These are phyloP conservation scores for Avicennia marina DNA, from an alignment of 257 asterid genomes.

Conservation along the genomic window DNA sequence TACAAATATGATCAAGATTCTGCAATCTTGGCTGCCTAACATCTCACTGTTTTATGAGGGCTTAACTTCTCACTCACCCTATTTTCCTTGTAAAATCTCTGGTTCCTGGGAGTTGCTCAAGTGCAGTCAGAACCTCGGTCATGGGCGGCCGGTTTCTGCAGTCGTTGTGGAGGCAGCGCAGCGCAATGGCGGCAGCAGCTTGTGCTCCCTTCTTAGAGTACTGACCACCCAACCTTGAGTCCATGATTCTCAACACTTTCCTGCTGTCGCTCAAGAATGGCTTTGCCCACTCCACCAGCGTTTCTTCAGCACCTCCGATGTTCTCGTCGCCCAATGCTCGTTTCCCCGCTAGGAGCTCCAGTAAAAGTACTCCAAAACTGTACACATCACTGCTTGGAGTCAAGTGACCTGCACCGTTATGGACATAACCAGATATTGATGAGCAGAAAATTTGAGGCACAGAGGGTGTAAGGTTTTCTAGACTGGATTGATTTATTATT, in stretches of 20 bases:
- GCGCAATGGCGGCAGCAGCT: conserved; percentile 34
- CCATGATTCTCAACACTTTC: conserved; percentile 52
- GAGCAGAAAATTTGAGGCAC: no score
- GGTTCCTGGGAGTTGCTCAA: conserved; percentile 29
- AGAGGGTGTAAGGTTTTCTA: no score
- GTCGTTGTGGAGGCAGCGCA: conserved; percentile 36
- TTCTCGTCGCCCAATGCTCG: conserved; percentile 51
- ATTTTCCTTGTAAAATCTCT: conserved; percentile 9
- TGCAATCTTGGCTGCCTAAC: no score
- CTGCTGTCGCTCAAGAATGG: conserved; percentile 43
- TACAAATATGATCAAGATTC: no score
- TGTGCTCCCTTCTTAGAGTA: conserved; percentile 51
- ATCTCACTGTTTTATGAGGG: no score
- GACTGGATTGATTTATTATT: no score
- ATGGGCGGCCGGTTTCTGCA: conserved; percentile 40
- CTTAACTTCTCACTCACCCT: no score
- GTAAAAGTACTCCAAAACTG: conserved; percentile 46
- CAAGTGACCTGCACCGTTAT: conserved; percentile 34
- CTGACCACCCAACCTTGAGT: conserved; percentile 53
- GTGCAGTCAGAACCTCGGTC: conserved; percentile 35
- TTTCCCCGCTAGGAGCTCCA: conserved; percentile 52
- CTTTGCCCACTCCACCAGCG: conserved; percentile 52
- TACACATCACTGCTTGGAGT: conserved; percentile 51
- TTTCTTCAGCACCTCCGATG: conserved; percentile 47
- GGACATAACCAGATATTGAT: no score